Conservation (phyloP, 2,329 filamentous ascomycete species). For the Capronia epimyces region DNA sequence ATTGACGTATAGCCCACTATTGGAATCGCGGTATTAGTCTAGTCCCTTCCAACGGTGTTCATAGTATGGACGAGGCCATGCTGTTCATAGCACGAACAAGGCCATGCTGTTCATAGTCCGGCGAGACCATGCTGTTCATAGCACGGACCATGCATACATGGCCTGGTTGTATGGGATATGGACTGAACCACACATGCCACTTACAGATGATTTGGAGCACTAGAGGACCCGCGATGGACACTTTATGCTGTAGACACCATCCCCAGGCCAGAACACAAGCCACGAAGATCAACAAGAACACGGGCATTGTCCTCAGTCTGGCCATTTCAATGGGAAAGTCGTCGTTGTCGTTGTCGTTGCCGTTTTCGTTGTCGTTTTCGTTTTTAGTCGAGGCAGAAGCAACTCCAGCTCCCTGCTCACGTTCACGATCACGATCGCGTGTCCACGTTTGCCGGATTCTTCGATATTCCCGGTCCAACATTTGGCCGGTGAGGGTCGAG, state of each 20-base stretch:
- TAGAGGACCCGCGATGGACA: not conserved
- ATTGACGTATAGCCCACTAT: conserved; percentile 6
- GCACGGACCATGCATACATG: no score
- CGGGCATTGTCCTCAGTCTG: conserved; percentile 45
- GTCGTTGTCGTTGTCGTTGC: not conserved
- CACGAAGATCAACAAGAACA: conserved; percentile 33
- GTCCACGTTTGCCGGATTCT: conserved; percentile 33
- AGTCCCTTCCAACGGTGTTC: not conserved
- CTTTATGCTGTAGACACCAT: not conserved
- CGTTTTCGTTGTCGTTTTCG: no score
- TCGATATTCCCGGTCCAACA: conserved; percentile 50
- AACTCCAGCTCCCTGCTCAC: no score
- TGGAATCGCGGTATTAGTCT: no score
- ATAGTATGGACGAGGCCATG: no score
- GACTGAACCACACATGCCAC: not conserved
- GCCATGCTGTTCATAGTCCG: no score
- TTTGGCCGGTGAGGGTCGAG: conserved; percentile 47
- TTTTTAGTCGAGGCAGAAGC: no score
- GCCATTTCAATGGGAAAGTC: conserved; percentile 48
- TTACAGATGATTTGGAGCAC: conserved; percentile 4
- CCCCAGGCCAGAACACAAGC: conserved; percentile 2
- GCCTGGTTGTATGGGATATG: not conserved
- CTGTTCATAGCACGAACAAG: no score
- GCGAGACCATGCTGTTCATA: no score
- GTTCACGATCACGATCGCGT: not conserved